Evolutionary conservation across 2,329 filamentous ascomycete species (phyloP).

Genomic region (Colletotrichum sp.): DNA sequence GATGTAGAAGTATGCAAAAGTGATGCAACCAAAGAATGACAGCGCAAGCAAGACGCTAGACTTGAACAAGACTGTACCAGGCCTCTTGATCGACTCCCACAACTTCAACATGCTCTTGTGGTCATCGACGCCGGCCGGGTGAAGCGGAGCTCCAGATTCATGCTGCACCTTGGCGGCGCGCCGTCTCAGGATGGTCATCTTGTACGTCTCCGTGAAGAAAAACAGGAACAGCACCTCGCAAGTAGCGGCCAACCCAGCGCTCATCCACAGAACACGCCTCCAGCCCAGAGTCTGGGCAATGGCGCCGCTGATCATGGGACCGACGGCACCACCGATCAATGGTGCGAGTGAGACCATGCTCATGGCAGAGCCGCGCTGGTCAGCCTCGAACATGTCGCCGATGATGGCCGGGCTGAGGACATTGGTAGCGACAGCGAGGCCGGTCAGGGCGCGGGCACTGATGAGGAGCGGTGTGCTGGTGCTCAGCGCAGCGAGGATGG

Average conservation of each 20-base stretch:
- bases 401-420: constrained; percentile 68
- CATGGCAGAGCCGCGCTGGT: constrained; percentile 64
- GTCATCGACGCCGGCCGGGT: constrained; percentile 22
- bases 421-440: constrained; percentile 67
- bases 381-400: constrained; percentile 64
- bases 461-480: constrained; percentile 53
- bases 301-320: constrained; percentile 58
- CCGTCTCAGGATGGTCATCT: constrained; percentile 55
- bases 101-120: constrained; percentile 31
- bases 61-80: constrained; percentile 49
- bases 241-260: constrained; percentile 47
- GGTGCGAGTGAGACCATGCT: constrained; percentile 62
- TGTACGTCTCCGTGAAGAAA: constrained; percentile 66
- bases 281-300: constrained; percentile 61
- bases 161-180: constrained; percentile 37
- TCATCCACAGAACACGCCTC: constrained; percentile 57
- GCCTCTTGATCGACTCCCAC: constrained; percentile 48
- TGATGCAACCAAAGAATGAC: constrained; percentile 50
- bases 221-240: constrained; percentile 57
- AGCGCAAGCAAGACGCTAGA: constrained; percentile 58
- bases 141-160: constrained; percentile 28
- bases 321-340: constrained; percentile 60
- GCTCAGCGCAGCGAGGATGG: constrained; percentile 50
- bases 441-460: constrained; percentile 60
- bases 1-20: constrained; percentile 59